Evolutionary conservation across 73 alveolate genomes (phyloP).

Genomic region (Paramecium octaurelia): DNA sequence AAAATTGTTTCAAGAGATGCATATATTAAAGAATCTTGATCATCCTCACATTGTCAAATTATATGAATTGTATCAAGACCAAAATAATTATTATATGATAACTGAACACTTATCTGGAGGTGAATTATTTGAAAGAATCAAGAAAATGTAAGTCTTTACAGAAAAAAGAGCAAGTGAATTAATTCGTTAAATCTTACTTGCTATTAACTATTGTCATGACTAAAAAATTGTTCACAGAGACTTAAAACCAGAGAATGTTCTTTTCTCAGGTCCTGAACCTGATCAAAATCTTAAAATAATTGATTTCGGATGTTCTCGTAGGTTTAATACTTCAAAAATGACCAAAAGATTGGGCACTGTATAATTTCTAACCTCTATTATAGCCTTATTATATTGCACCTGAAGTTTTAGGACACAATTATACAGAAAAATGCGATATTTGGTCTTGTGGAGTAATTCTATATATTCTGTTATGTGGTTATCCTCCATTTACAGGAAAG

Average conservation of each 20-base stretch:
- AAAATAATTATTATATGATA: conserved; percentile 79
- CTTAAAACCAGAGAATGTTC: conserved; percentile 68
- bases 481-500: conserved; percentile 76
- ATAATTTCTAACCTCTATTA: neutral
- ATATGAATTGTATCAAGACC: conserved; percentile 82
- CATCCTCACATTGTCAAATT: conserved; percentile 92
- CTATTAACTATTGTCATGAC: conserved; percentile 71
- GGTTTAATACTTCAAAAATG: conserved; percentile 54
- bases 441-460: conserved; percentile 79
- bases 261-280: conserved; percentile 59
- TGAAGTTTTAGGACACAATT: conserved; percentile 66
- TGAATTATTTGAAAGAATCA: conserved; percentile 67
- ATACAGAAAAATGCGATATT: conserved; percentile 70
- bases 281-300: conserved; percentile 64
- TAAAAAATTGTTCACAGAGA: conserved; percentile 70
- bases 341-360: conserved; percentile 61
- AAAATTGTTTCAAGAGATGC: conserved; percentile 68
- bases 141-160: conserved; percentile 60
- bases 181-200: conserved; percentile 69
- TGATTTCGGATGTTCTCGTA: conserved; percentile 69
- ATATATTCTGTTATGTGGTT: conserved; percentile 67
- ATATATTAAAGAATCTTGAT: conserved; percentile 80
- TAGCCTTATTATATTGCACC: conserved; percentile 71
- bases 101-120: conserved; percentile 75
- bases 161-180: conserved; percentile 67